Percentiles rank a stretch among this genome's conserved stretches.
These are phyloP conservation scores for Tolypocladium guangdongense DNA, from an alignment of 2,329 filamentous ascomycete genomes.

Conservation along the genomic window DNA sequence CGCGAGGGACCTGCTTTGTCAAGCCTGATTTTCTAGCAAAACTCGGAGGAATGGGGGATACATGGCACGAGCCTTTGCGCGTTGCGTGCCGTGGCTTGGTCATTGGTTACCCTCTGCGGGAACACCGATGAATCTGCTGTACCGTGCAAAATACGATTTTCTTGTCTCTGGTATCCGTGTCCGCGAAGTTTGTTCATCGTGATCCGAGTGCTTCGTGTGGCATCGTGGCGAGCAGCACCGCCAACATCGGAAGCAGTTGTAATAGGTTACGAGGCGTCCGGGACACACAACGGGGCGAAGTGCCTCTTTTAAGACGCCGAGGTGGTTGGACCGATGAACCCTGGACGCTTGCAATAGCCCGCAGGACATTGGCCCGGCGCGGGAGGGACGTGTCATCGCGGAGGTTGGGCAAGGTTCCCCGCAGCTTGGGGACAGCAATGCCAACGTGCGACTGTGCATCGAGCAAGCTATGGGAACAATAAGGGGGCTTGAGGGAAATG, in stretches of 20 bases:
- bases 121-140: neutral
- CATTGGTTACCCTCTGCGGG: neutral
- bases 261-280: neutral
- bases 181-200: neutral
- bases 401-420: neutral
- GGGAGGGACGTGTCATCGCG: neutral
- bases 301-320: neutral
- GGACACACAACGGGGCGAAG: neutral
- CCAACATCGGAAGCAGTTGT: neutral
- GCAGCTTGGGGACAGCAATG: neutral
- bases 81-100: neutral
- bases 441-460: neutral
- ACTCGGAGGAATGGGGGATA: neutral
- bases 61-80: neutral
- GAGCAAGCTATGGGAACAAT: too few relatives aligned
- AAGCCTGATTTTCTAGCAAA: neutral
- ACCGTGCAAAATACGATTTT: neutral
- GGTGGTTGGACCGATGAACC: neutral
- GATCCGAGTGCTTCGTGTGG: neutral
- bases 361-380: neutral
- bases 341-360: neutral
- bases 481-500: neutral
- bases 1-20: neutral
- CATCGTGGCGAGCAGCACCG: neutral
- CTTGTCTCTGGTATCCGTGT: neutral